Evolutionary conservation across 441 rosid genomes (phyloP), one percentile per base, ranked within the genome.

Genomic region (Hura crepitans): DNA sequence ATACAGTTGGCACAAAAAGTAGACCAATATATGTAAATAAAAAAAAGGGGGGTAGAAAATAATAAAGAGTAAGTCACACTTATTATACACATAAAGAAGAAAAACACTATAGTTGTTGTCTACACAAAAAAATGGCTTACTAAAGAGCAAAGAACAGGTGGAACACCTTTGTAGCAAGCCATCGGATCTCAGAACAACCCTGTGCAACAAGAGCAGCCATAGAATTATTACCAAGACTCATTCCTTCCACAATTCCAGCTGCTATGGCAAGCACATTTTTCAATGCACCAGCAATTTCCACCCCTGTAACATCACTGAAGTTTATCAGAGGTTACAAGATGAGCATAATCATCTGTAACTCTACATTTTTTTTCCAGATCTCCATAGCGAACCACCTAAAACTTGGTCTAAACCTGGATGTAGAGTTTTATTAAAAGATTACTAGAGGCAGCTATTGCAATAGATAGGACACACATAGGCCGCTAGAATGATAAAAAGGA

Each of bases 181-280:
- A 93, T 72, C 96, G 87, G 73, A 91, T 91, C 87, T 93, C 98
- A 23, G 96, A 86, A 78, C 96, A 93, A 79, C 98, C 98, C 81
- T 91, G 98, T 42, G 97, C 82, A 53, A 93, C 98, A 58, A 93
- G 96, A 77, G 98, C 97, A 66, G 98, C 97, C 98, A 91, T 91
- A 66, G 98, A 93, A 79, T 93, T 91, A 84, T 91, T 85, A 51
- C 98, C 96, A 9, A 93, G 97, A 73, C 89, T 72, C 97, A 93
- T 85, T 65, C 98, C 97, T 68, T 86, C 96, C 78, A 91, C 96
- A 72, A 91, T 93, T 64, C 98, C 98, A 62, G 96, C 97, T 33
- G 97, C 98, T 75, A 91, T 91, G 50, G 98, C 97, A 15, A 93
- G 86, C 66, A 93, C 97, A 82, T 91, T 93, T 84, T 93, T 91